Evolutionary conservation across 352 stramenopile species (phyloP).

Genomic region (Globisporangium polare): DNA sequence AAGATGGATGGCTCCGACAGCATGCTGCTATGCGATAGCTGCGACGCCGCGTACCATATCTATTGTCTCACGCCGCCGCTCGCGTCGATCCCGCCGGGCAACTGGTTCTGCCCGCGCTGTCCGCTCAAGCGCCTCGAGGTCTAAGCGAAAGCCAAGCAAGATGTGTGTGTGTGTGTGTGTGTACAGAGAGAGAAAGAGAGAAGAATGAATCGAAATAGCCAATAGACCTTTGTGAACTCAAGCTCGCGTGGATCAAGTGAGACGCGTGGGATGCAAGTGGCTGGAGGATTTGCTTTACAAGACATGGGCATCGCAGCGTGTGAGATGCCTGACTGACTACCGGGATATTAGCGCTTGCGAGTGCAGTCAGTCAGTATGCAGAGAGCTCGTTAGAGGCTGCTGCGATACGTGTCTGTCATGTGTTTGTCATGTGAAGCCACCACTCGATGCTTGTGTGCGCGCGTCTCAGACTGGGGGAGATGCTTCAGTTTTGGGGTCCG

Average conservation of each 20-base stretch:
- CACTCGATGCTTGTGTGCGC: not conserved
- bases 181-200: constrained; percentile 3
- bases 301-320: not conserved
- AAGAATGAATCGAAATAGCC: not conserved
- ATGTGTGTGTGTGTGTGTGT: constrained; percentile 1
- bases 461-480: not conserved
- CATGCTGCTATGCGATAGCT: constrained; percentile 84
- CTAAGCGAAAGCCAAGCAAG: not conserved
- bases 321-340: not conserved
- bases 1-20: constrained; percentile 64
- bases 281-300: not conserved
- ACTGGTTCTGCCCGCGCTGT: constrained; percentile 82
- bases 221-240: not conserved
- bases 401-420: constrained; percentile 7
- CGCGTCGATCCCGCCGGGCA: constrained; percentile 49
- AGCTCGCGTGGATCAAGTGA: not conserved
- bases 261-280: not conserved
- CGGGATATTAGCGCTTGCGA: not conserved
- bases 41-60: constrained; percentile 79
- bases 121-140: constrained; percentile 39
- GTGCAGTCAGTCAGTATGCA: not conserved
- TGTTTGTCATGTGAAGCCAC: not conserved
- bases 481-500: not conserved
- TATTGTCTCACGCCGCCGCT: constrained; percentile 74
- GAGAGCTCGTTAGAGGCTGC: not conserved